These are phyloP conservation scores for Hypoxylon cercidicola DNA, from an alignment of 495 filamentous ascomycete genomes.

Conservation along the genomic window DNA sequence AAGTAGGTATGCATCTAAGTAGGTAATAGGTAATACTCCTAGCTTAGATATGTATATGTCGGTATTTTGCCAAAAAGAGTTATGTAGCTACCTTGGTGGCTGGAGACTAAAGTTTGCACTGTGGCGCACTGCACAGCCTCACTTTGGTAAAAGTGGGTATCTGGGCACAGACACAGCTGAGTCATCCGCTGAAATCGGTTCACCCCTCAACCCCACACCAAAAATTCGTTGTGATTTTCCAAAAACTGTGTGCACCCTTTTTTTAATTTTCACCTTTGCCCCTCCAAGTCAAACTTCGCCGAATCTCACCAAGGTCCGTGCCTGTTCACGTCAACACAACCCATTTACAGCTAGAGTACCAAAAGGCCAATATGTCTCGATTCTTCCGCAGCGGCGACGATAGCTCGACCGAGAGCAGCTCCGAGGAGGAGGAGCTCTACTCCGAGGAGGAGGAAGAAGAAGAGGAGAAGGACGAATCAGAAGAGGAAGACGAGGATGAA, in stretches of 20 bases:
- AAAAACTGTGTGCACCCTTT: constrained; percentile 41
- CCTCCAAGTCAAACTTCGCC: constrained; percentile 39
- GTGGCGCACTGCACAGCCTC: too few relatives aligned
- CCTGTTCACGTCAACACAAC: neutral
- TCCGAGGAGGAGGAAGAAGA: constrained; percentile 75
- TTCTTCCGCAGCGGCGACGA: constrained; percentile 96
- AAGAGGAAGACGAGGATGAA: constrained; percentile 55
- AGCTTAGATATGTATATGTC: too few relatives aligned
- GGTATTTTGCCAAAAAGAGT: too few relatives aligned
- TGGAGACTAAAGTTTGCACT: too few relatives aligned
- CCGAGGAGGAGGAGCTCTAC: constrained; percentile 92
- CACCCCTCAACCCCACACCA: constrained; percentile 46
- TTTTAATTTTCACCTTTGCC: constrained; percentile 37
- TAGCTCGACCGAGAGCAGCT: constrained; percentile 83
- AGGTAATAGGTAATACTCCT: too few relatives aligned
- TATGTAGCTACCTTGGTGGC: too few relatives aligned
- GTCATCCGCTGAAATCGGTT: constrained; percentile 22
- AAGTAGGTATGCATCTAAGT: too few relatives aligned
- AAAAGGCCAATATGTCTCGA: constrained; percentile 77
- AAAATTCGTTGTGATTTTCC: constrained; percentile 48
- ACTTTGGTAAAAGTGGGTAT: too few relatives aligned
- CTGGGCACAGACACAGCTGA: constrained; percentile 1
- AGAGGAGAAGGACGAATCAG: constrained; percentile 60
- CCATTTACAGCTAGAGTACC: neutral
- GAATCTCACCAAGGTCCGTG: neutral